Evolutionary conservation across 352 stramenopile genomes (phyloP), one percentile per base, ranked within the genome.

Genomic region (Globisporangium camurandrum): DNA sequence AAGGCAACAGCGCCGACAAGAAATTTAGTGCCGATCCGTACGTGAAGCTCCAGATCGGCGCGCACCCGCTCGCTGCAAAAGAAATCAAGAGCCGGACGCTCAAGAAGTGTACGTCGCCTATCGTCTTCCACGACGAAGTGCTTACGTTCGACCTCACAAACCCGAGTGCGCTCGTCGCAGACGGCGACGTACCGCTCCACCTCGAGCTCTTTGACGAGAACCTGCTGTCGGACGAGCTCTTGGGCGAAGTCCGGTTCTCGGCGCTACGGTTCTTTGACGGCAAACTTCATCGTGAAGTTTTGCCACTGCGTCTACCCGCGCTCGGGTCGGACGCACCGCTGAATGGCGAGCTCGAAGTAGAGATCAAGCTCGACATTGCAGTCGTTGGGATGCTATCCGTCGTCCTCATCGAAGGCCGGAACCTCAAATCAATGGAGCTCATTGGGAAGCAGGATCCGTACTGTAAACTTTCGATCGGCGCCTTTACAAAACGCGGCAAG

Each of bases 371-470:
- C 40, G 75, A 87, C 31, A 67, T 88, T n/a, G 85, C 87, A 0
- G 28, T 85, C 10, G 59, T 86, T 7, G 89, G 89, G 7, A 92
- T 96, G 76, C 51, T 93, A 45, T 84, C 84, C 34, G 47, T 96
- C 12, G 84, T 92, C 20, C 51, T 96, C 7, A 81, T 93, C 45
- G 86, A 96, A 66, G 88, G 86, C 8, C 78, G 81, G 8, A 88
- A 93, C 44, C 69, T 97, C 39, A 91, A 93, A 46, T 95, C 80
- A 57, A 93, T 93, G 77, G 88, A 97, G 62, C 71, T 93, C 17
- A 75, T 95, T 24, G 82, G 81, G 17, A 93, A 92, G 62, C 86
- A 96, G 42, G 86, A 97, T 40, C 88, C 88, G 23, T 97, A 96
- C 56, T 92, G 89, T 46, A 86, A 94, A 43, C 66, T 96, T 27